These are phyloP conservation scores for Rhododendron simsii DNA, from an alignment of 148 eudicot genomes.

Conservation along the genomic window DNA sequence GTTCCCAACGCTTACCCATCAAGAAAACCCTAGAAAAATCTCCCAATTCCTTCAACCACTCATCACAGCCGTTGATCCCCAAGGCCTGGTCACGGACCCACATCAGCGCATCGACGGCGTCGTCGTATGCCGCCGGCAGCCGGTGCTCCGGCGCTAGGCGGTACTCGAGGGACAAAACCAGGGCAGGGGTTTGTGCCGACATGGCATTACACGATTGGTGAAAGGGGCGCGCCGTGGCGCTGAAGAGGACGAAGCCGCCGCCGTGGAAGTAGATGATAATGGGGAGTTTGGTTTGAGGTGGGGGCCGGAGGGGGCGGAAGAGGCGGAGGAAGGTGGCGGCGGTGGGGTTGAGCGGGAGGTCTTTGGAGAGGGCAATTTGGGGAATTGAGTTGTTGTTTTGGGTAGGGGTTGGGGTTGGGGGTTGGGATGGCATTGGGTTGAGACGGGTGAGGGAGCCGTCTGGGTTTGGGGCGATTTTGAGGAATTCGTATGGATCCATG, in stretches of 20 bases:
- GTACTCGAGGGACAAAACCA: constrained; percentile 65
- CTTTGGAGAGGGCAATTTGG: constrained; percentile 44
- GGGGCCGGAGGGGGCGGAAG: constrained; percentile 40
- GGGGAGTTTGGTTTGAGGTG: constrained; percentile 39
- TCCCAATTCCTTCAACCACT: constrained; percentile 59
- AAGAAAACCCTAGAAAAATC: constrained; percentile 62
- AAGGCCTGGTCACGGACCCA: constrained; percentile 63
- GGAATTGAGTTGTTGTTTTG: neutral
- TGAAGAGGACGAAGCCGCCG: constrained; percentile 68
- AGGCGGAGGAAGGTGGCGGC: constrained; percentile 58
- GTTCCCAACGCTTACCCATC: constrained; percentile 46
- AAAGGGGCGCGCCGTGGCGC: constrained; percentile 44
- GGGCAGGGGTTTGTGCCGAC: constrained; percentile 41
- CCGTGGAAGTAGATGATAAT: constrained; percentile 68
- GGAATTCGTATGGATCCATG: constrained; percentile 62
- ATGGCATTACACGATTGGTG: constrained; percentile 45
- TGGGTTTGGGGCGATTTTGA: constrained; percentile 54
- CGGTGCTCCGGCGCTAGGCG: constrained; percentile 81
- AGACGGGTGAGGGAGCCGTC: constrained; percentile 63
- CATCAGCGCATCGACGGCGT: constrained; percentile 64
- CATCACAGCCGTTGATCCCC: constrained; percentile 29
- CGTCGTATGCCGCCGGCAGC: constrained; percentile 84
- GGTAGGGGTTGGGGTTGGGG: constrained; percentile 17
- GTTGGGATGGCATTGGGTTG: constrained; percentile 19
- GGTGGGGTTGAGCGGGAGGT: constrained; percentile 50